phyloP scores from a whole-genome alignment of 148 eudicot genomes.

The Diospyros kaki region DNA sequence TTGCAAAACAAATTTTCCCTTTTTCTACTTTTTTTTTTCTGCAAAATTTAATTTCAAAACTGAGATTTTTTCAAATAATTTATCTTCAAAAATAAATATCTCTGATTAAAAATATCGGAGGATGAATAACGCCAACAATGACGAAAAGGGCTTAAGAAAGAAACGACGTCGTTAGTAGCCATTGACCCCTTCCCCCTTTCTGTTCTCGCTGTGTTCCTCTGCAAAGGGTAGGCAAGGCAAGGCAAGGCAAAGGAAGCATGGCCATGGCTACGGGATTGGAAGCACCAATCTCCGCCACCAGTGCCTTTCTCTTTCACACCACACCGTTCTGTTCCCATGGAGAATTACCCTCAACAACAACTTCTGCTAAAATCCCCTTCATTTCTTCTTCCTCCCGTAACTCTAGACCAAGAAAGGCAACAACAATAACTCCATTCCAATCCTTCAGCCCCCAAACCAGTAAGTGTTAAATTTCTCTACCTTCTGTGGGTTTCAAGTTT shows the following conservation, averaged over 20 bases:
- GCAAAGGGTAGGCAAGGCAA: no score
- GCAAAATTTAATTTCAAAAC: no score
- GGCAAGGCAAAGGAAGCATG: conserved; percentile 1
- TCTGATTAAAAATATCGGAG: no score
- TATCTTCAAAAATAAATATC: no score
- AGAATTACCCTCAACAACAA: conserved; percentile 16
- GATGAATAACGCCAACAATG: no score
- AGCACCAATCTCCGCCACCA: conserved; percentile 17
- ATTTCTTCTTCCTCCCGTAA: conserved; percentile 14
- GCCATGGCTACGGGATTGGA: conserved; percentile 22
- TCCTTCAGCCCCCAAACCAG: conserved; percentile 10
- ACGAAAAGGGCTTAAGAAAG: no score
- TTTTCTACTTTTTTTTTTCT: no score
- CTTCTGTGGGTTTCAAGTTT: not conserved
- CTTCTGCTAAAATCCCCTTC: conserved; percentile 21
- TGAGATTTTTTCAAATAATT: no score
- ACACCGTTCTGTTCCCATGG: conserved; percentile 17
- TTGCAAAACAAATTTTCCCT: no score
- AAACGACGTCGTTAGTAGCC: no score
- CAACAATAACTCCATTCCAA: not conserved
- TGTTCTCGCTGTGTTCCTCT: no score
- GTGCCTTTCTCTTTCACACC: conserved; percentile 14
- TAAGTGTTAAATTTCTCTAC: conserved; percentile 1
- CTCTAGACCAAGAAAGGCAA: conserved; percentile 11
- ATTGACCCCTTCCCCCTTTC: no score